phyloP scores from a whole-genome alignment of 1,139 yeast species.

The Dujonia santamariae region DNA sequence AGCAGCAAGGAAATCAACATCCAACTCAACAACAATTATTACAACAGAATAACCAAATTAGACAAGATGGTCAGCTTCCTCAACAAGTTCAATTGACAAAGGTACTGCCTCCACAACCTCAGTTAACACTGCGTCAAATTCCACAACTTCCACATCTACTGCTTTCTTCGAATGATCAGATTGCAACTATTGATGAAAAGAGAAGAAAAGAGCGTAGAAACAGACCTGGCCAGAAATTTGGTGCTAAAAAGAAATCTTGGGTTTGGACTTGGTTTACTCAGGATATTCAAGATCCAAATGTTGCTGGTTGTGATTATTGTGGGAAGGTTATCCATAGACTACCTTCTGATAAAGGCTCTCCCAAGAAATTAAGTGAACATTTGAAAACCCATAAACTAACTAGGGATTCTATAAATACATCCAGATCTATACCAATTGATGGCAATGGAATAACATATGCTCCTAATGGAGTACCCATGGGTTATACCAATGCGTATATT shows the following conservation, averaged over 20 bases:
- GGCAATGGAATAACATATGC: conserved; percentile 37
- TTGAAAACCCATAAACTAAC: conserved; percentile 52
- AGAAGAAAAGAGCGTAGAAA: conserved; percentile 29
- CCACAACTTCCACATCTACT: conserved; percentile 4
- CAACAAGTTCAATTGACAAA: too few species aligned
- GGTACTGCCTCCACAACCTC: too few species aligned
- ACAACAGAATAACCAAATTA: conserved; percentile 14
- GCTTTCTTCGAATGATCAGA: too few species aligned
- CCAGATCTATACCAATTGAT: conserved; percentile 36
- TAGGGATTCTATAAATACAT: conserved; percentile 32
- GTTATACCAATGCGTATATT: conserved; percentile 3
- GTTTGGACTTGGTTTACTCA: conserved; percentile 63
- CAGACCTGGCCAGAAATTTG: conserved; percentile 51
- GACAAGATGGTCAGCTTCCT: conserved; percentile 5
- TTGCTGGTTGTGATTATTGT: conserved; percentile 55
- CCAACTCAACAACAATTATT: conserved; percentile 13
- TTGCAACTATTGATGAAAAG: conserved; percentile 6
- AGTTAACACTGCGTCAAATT: conserved; percentile 2
- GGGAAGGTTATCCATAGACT: conserved; percentile 47
- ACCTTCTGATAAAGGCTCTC: conserved; percentile 56
- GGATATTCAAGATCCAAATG: conserved; percentile 43
- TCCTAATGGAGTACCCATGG: conserved; percentile 25
- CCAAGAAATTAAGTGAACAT: conserved; percentile 57
- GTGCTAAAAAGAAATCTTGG: conserved; percentile 60
- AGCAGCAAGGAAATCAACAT: conserved; percentile 16